These are phyloP conservation scores for Sugiyamaella grinbergsii DNA, from an alignment of 1,139 yeast species.

Conservation along the genomic window DNA sequence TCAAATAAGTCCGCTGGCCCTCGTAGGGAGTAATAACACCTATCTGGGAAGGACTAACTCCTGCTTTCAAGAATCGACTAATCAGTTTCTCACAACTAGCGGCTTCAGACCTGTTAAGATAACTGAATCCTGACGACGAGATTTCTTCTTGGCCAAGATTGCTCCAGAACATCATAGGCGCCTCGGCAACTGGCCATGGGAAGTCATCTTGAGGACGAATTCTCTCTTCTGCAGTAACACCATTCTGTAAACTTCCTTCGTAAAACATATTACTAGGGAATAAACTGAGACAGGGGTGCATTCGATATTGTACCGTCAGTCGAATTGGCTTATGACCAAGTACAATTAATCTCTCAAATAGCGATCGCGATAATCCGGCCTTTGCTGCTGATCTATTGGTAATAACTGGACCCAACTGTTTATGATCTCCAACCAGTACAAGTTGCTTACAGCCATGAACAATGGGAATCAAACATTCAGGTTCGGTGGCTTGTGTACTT, in stretches of 20 bases:
- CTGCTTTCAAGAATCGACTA: slow-evolving; percentile 72
- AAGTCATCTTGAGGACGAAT: slow-evolving; percentile 57
- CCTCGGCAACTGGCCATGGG: slow-evolving; percentile 85
- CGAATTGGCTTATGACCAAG: slow-evolving; percentile 85
- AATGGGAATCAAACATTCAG: slow-evolving; percentile 85
- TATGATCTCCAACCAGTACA: slow-evolving; percentile 91
- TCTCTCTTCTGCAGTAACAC: slow-evolving; percentile 78
- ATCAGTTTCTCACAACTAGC: slow-evolving; percentile 84
- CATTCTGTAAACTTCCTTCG: slow-evolving; percentile 90
- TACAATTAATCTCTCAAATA: slow-evolving; percentile 82
- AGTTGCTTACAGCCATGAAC: slow-evolving; percentile 89
- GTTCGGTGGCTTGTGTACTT: slow-evolving; percentile 92
- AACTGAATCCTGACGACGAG: slow-evolving; percentile 81
- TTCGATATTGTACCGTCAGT: slow-evolving; percentile 89
- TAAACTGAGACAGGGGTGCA: slow-evolving; percentile 88
- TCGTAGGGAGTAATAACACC: slow-evolving; percentile 95
- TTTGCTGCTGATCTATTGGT: slow-evolving; percentile 76
- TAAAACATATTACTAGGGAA: slow-evolving; percentile 92
- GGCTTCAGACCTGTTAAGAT: slow-evolving; percentile 84
- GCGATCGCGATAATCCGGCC: slow-evolving; percentile 82
- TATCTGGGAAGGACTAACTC: slow-evolving; percentile 78
- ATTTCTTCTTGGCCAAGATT: slow-evolving; percentile 88
- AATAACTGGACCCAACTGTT: slow-evolving; percentile 91
- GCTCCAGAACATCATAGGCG: slow-evolving; percentile 96
- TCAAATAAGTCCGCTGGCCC: slow-evolving; percentile 85